Base-by-base conservation (phyloP, 2,329 filamentous ascomycete species). In the Neofusicoccum cordaticola region DNA sequence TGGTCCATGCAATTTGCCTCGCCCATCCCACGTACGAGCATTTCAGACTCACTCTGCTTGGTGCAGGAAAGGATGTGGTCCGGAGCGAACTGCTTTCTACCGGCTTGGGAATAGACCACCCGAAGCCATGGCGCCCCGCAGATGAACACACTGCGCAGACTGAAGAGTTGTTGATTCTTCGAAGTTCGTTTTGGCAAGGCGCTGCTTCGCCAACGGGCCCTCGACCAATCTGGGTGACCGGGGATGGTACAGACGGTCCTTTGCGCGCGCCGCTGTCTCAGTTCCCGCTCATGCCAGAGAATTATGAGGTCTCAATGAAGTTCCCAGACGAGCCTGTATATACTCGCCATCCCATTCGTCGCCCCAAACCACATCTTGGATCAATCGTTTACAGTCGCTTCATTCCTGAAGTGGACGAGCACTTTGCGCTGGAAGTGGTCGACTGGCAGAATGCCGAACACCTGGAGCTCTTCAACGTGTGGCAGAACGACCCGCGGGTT, bases 401-500 rank as follows among this genome's bases (percentile, higher is more conserved):
- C 80, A 89, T 93, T 67, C 90, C 90, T 9, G 88, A 93, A 71
- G 81, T 93, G 42, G 81, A 86, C 66, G 89, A 93, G 80, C 89
- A 86, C 68, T 93, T 93, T 74, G 90, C 88, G 66, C 90, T 93
- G 81, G 82, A 90, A 19, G 87, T 86, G 12, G 82, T 94, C 1
- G 88, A 93, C 74, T 90, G 85, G 77, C 72, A 82, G 42, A 81
- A 91, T 70, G 73, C 80, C 1, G 82, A 85, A 70, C 90, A 94
- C 76, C 78, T 93, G 61, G 78, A 81, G 17, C 81, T 92, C 4
- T 93, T 94, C 81, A 88, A 93, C 77, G 83, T 83, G 65, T 94
- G 91, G 91, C 90, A 93, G 77, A 94, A 94, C 72, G 90, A 93
- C 72, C 90, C 90, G 58, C 88, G 90, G 57, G 91, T 94, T 41